Base-by-base conservation (phyloP, 1,139 yeast species). In the Fermentozyma sake region DNA sequence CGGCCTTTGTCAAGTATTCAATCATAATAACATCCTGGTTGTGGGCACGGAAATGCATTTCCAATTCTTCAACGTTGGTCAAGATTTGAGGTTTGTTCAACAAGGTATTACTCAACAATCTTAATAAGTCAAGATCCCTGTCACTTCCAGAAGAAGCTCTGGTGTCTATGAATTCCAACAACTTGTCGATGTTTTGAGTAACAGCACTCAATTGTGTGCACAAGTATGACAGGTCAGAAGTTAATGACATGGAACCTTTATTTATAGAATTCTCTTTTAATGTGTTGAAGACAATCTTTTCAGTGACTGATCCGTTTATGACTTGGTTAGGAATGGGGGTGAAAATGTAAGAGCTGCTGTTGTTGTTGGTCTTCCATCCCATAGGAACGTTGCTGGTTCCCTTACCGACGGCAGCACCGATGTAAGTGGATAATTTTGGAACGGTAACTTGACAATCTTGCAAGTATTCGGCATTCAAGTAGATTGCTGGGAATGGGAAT, bases 11-110 rank as follows among this genome's bases (percentile, higher is more conserved):
- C 59, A 86, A 70, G 52, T 79, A 83, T 49, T 84, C 93, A 41
- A 86, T 74, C 79, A 85, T 78, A 39, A 83, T 71, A 23, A 86
- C 79, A 50, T 86, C 95, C 57, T 84, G 89, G 51, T 80, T 68
- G 55, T 84, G 89, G 31, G 76, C 71, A 48, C 75, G 76, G 68
- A 85, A 79, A 40, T 78, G 70, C 41, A 65, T 61, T 47, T 73
- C 77, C 43, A 83, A 68, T 26, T 66, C 70, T 17, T 72, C 76
- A 35, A 74, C 50, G 44, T 81, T 74, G 34, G 75, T 61, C 38
- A 79, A 72, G 34, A 66, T 59, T 35, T 61, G 62, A 13, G 93
- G 86, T 39, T 72, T 72, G 46, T 63, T 64, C 41, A 74, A 65
- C 52, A 86, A 68, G 37, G 70, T 75, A 46, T 79, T 70, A 52